Percentiles rank a stretch among this genome's conserved stretches.
Evolutionary conservation across 805 yeast species (phyloP).

Genomic region (Teunomyces funiuensis): DNA sequence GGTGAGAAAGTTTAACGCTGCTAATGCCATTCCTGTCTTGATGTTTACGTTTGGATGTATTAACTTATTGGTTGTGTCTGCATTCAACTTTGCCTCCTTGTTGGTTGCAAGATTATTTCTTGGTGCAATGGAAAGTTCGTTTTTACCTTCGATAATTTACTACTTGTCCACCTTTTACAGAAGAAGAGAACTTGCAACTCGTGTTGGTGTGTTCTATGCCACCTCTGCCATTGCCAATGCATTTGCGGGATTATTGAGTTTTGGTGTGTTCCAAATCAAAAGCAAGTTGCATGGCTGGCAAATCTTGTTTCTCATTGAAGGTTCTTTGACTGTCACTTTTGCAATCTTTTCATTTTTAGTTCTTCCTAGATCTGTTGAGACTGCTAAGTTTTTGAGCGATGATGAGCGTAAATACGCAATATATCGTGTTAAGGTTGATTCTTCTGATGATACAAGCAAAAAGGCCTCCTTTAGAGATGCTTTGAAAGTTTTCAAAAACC

Average conservation of each 20-base stretch:
- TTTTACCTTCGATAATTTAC: constrained; percentile 40
- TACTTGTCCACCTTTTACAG: constrained; percentile 38
- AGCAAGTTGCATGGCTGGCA: constrained; percentile 47
- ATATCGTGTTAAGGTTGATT: constrained; percentile 44
- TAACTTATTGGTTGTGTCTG: constrained; percentile 38
- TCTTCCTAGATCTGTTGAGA: constrained; percentile 38
- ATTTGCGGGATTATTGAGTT: constrained; percentile 36
- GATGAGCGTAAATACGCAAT: constrained; percentile 41
- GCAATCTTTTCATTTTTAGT: constrained; percentile 31
- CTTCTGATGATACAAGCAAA: constrained; percentile 40
- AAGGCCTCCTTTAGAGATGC: constrained; percentile 41
- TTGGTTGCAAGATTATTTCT: constrained; percentile 36
- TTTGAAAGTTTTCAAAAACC: constrained; percentile 44
- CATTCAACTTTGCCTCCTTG: constrained; percentile 33
- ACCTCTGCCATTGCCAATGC: constrained; percentile 37
- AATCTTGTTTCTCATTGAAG: constrained; percentile 47
- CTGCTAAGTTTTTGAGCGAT: constrained; percentile 36
- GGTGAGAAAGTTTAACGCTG: constrained; percentile 43
- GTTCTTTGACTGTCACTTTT: constrained; percentile 36
- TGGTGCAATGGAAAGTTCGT: constrained; percentile 38
- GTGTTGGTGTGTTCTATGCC: constrained; percentile 37
- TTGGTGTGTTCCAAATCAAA: constrained; percentile 39
- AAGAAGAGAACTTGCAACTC: constrained; percentile 35
- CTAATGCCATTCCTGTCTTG: constrained; percentile 43
- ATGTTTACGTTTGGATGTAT: constrained; percentile 47